These are phyloP conservation scores for Exsudoporus frostii DNA, from an alignment of 768 basidiomycete species.

Conservation along the genomic window DNA sequence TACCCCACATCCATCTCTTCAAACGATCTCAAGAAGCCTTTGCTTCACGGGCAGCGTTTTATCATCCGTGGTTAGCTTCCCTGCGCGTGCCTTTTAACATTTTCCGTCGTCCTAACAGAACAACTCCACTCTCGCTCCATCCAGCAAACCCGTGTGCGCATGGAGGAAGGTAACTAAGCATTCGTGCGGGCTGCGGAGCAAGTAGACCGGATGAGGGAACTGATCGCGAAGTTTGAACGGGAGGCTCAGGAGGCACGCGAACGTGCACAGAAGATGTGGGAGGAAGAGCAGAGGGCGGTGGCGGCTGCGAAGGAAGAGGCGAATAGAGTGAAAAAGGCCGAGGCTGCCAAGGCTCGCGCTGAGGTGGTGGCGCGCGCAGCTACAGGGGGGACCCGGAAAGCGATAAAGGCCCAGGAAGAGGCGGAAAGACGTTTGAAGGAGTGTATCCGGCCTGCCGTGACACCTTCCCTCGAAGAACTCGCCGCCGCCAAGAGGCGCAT, in stretches of 20 bases:
- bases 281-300: too few relatives aligned
- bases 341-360: neutral
- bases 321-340: constrained; percentile 7
- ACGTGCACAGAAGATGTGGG: too few relatives aligned
- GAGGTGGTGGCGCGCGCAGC: constrained; percentile 11
- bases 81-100: neutral
- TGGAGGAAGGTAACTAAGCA: too few relatives aligned
- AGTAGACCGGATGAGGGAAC: too few relatives aligned
- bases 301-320: too few relatives aligned
- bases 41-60: constrained; percentile 5
- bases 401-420: constrained; percentile 8
- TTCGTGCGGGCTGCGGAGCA: too few relatives aligned
- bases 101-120: constrained; percentile 1
- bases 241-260: too few relatives aligned
- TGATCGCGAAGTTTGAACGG: too few relatives aligned
- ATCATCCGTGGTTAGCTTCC: neutral
- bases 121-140: constrained; percentile 11
- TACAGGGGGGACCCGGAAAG: constrained; percentile 6
- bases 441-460: constrained; percentile 26
- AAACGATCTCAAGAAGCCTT: neutral
- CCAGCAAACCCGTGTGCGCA: constrained; percentile 1
- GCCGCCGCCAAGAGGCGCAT: constrained; percentile 11
- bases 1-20: too few relatives aligned
- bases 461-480: constrained; percentile 21
- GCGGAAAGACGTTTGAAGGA: constrained; percentile 20